These are phyloP conservation scores for Alternaria sp. DNA, from an alignment of 2,329 filamentous ascomycete species.

Conservation along the genomic window DNA sequence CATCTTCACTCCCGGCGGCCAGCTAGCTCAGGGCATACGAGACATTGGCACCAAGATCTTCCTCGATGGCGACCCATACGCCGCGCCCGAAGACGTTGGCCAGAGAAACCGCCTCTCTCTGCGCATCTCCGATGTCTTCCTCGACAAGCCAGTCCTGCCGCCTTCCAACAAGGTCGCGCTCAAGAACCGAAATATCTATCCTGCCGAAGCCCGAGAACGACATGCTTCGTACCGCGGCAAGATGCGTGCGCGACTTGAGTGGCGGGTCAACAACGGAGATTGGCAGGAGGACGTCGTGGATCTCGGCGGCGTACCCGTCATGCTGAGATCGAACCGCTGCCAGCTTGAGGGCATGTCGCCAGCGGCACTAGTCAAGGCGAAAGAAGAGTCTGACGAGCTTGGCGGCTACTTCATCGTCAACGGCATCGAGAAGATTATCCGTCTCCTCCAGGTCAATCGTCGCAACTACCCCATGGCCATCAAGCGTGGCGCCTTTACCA, in stretches of 20 bases:
- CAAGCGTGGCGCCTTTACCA: slow-evolving; percentile 85
- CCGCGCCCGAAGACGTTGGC: slow-evolving; percentile 63
- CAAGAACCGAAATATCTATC: slow-evolving; percentile 83
- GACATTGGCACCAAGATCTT: slow-evolving; percentile 92
- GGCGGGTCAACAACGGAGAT: slow-evolving; percentile 85
- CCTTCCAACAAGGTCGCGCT: slow-evolving; percentile 81
- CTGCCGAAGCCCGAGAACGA: slow-evolving; percentile 91
- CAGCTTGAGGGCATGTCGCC: slow-evolving; percentile 89
- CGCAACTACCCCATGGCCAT: slow-evolving; percentile 97
- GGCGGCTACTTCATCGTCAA: slow-evolving; percentile 98
- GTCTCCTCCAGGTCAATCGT: slow-evolving; percentile 62
- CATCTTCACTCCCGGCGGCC: slow-evolving; percentile 77
- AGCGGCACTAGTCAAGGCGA: slow-evolving; percentile 79
- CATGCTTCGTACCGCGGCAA: slow-evolving; percentile 91
- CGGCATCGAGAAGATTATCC: slow-evolving; percentile 49
- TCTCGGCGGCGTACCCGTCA: slow-evolving; percentile 83
- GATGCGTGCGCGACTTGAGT: slow-evolving; percentile 83
- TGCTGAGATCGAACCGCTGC: slow-evolving; percentile 78
- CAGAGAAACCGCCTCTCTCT: slow-evolving; percentile 79
- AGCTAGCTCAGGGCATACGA: slow-evolving; percentile 76
- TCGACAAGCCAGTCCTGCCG: slow-evolving; percentile 83
- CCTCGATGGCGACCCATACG: slow-evolving; percentile 75
- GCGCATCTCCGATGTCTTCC: slow-evolving; percentile 79
- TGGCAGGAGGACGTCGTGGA: slow-evolving; percentile 84
- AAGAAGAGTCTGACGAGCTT: slow-evolving; percentile 95